These are phyloP conservation scores for Odontarrhena argentea DNA, from an alignment of 345 rosid genomes.

Conservation along the genomic window DNA sequence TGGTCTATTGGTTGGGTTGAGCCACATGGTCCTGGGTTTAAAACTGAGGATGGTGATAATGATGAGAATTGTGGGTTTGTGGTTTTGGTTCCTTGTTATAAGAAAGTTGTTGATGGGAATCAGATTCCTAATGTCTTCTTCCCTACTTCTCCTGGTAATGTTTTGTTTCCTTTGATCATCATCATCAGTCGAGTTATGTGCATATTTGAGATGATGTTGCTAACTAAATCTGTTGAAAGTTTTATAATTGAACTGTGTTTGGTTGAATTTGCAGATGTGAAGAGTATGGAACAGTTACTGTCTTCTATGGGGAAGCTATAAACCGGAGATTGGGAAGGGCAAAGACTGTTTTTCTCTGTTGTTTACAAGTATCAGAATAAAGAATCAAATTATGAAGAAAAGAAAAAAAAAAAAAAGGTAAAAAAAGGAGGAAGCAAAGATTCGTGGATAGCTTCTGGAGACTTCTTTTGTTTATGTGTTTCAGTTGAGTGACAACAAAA, in stretches of 20 bases:
- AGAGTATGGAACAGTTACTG: constrained; percentile 63
- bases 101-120: constrained; percentile 46
- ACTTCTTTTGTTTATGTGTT: constrained; percentile 33
- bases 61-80: constrained; percentile 58
- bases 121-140: constrained; percentile 52
- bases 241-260: neutral
- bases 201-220: constrained; percentile 12
- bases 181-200: neutral
- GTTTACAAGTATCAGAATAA: constrained; percentile 23
- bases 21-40: constrained; percentile 73
- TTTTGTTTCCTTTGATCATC: constrained; percentile 17
- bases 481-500: constrained; percentile 34
- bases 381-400: constrained; percentile 16
- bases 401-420: neutral
- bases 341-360: constrained; percentile 9
- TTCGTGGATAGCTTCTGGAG: constrained; percentile 38
- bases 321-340: constrained; percentile 27
- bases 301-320: constrained; percentile 57
- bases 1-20: constrained; percentile 94
- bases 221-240: neutral
- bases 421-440: constrained; percentile 18
- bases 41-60: constrained; percentile 46
- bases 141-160: constrained; percentile 57
- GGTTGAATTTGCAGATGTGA: constrained; percentile 47
- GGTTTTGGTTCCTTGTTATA: constrained; percentile 77